phyloP scores from a whole-genome alignment of 2,329 filamentous ascomycete species.

The Dothiorella sarmentorum region DNA sequence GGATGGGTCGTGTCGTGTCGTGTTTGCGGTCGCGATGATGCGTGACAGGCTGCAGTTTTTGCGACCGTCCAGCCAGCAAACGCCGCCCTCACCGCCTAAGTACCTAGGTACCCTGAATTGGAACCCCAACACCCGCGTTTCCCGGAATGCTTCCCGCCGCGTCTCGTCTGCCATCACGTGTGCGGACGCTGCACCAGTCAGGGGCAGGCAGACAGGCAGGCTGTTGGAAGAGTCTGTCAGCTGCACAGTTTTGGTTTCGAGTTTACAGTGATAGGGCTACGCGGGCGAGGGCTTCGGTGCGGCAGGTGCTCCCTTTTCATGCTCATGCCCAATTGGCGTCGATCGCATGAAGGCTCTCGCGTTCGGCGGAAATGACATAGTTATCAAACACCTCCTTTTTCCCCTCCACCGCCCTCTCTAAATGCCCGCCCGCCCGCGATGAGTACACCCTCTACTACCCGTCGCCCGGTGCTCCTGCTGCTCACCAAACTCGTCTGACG shows the following conservation, averaged over 20 bases:
- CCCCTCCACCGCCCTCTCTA: constrained; percentile 18
- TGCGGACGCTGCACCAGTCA: too few species aligned
- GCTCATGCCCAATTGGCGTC: constrained; percentile 4
- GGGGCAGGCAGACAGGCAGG: too few species aligned
- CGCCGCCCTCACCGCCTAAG: neutral
- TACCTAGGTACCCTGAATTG: too few species aligned
- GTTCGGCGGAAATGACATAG: constrained; percentile 15
- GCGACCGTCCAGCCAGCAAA: neutral
- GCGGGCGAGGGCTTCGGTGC: neutral
- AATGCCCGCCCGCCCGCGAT: constrained; percentile 12
- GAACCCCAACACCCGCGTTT: neutral
- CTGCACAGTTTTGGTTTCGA: too few species aligned
- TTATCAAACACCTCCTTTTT: constrained; percentile 29
- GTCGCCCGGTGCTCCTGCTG: constrained; percentile 17
- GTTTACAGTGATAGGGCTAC: neutral
- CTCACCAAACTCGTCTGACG: constrained; percentile 9
- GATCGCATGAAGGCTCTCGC: constrained; percentile 16
- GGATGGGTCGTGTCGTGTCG: neutral
- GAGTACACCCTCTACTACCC: constrained; percentile 12
- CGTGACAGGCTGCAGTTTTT: constrained; percentile 7
- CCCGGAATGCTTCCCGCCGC: neutral
- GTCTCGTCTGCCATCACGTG: constrained; percentile 3
- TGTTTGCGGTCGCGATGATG: constrained; percentile 2
- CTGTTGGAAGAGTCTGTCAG: too few species aligned
- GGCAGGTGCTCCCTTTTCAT: neutral